Conservation (phyloP, 164 flowering plant species). For the Umbilicus rupestris region DNA sequence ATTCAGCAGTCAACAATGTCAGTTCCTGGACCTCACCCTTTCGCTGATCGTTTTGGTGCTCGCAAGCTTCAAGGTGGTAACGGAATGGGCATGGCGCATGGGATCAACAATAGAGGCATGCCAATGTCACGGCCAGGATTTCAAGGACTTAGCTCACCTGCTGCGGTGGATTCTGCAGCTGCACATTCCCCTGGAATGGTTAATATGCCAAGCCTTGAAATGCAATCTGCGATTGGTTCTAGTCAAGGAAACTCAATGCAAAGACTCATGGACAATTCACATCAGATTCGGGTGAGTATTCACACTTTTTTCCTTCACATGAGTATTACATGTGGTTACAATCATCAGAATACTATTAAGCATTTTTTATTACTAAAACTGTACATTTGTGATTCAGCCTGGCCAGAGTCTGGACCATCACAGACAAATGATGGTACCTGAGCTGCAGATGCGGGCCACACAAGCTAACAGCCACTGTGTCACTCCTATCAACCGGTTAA, state of each 20-base stretch:
- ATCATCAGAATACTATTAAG: neutral
- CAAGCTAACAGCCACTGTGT: conserved; percentile 56
- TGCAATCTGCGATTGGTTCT: conserved; percentile 54
- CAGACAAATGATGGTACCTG: conserved; percentile 61
- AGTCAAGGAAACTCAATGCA: conserved; percentile 61
- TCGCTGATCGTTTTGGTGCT: conserved; percentile 50
- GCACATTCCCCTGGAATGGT: conserved; percentile 52
- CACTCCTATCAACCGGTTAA: conserved; percentile 48
- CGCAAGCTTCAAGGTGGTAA: conserved; percentile 61
- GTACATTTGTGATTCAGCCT: conserved; percentile 29
- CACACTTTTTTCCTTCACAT: neutral
- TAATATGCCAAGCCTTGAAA: conserved; percentile 55
- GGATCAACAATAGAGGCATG: conserved; percentile 50
- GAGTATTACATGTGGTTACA: neutral
- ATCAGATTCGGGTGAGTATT: conserved; percentile 58
- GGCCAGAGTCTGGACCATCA: conserved; percentile 61
- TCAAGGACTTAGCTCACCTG: conserved; percentile 59
- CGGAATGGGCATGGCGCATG: conserved; percentile 52
- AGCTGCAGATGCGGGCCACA: conserved; percentile 62
- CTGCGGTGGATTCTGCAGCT: conserved; percentile 54
- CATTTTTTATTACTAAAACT: neutral
- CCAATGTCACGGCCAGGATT: conserved; percentile 68
- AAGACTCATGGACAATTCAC: conserved; percentile 71
- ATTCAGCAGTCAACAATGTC: conserved; percentile 45
- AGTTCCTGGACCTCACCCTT: conserved; percentile 42